Evolutionary conservation across 345 rosid genomes (phyloP).

Genomic region (Gossypium sturtianum): DNA sequence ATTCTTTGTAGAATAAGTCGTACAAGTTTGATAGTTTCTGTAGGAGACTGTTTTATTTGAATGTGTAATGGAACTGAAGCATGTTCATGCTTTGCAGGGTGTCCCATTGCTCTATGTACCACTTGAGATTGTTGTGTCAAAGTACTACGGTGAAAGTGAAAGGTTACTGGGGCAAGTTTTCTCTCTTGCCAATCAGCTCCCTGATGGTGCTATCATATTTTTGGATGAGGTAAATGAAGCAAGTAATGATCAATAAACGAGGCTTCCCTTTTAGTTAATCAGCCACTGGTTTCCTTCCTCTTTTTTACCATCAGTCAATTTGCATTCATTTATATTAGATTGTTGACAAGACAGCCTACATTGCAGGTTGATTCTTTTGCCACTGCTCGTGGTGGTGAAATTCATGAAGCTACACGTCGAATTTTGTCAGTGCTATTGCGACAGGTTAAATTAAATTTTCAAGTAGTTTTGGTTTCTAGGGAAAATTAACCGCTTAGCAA

Average conservation of each 20-base stretch:
- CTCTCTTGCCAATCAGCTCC: conserved; percentile 78
- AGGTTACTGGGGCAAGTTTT: conserved; percentile 77
- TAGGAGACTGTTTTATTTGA: neutral
- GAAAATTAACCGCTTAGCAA: neutral
- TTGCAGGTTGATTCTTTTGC: conserved; percentile 95
- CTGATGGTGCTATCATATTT: conserved; percentile 77
- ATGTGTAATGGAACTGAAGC: conserved; percentile 4
- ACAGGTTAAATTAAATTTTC: conserved; percentile 46
- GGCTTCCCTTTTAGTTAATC: neutral
- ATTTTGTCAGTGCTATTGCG: conserved; percentile 79
- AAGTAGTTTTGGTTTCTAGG: neutral
- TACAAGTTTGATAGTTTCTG: conserved; percentile 9
- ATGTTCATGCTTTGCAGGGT: conserved; percentile 42
- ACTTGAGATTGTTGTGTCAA: conserved; percentile 78
- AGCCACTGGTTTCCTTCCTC: neutral
- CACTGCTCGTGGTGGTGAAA: conserved; percentile 67
- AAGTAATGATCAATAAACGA: neutral
- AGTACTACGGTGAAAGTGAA: conserved; percentile 93
- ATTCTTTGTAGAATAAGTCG: neutral
- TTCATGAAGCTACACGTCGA: conserved; percentile 96
- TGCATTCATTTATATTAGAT: neutral
- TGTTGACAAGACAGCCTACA: neutral
- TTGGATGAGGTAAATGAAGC: conserved; percentile 74
- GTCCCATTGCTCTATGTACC: conserved; percentile 88
- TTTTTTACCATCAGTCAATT: neutral